phyloP scores from a whole-genome alignment of 169 alveolate species.

The Cryptosporidium ryanae region DNA sequence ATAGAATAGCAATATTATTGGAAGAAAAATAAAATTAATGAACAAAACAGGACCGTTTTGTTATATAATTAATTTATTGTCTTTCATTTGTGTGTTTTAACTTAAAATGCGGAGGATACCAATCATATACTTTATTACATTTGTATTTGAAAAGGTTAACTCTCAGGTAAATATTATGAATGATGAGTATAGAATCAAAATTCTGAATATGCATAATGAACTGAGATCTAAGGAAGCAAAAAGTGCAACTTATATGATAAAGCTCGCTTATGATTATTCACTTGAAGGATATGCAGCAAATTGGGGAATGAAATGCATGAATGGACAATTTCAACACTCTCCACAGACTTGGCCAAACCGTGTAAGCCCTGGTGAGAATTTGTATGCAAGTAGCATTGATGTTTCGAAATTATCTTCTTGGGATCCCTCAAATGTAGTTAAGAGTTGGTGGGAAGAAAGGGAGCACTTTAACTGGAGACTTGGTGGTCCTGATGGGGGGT shows the following conservation, averaged over 20 bases:
- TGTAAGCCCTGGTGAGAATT: constrained; percentile 80
- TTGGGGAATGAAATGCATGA: constrained; percentile 77
- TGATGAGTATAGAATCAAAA: constrained; percentile 73
- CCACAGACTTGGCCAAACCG: constrained; percentile 77
- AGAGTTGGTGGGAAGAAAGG: constrained; percentile 82
- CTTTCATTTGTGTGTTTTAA: too few species aligned
- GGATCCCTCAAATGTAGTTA: constrained; percentile 77
- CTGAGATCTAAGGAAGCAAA: constrained; percentile 77
- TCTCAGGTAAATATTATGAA: constrained; percentile 67
- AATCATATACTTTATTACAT: neutral
- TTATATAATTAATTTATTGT: too few species aligned
- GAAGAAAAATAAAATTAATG: too few species aligned
- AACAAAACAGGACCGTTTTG: too few species aligned
- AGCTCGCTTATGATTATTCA: constrained; percentile 76
- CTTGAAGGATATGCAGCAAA: constrained; percentile 78
- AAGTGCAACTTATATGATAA: constrained; percentile 77
- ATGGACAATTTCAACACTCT: constrained; percentile 71
- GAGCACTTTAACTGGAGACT: constrained; percentile 77
- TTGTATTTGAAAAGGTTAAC: neutral
- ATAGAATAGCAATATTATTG: too few species aligned
- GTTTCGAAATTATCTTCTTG: constrained; percentile 74
- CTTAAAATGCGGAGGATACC: too few species aligned
- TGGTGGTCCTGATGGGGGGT: constrained; percentile 75
- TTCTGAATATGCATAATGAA: constrained; percentile 77
- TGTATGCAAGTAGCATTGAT: constrained; percentile 77